Percentiles rank a stretch among this genome's conserved stretches.
phyloP scores from a whole-genome alignment of 441 rosid genomes.

The Melianthus villosus region DNA sequence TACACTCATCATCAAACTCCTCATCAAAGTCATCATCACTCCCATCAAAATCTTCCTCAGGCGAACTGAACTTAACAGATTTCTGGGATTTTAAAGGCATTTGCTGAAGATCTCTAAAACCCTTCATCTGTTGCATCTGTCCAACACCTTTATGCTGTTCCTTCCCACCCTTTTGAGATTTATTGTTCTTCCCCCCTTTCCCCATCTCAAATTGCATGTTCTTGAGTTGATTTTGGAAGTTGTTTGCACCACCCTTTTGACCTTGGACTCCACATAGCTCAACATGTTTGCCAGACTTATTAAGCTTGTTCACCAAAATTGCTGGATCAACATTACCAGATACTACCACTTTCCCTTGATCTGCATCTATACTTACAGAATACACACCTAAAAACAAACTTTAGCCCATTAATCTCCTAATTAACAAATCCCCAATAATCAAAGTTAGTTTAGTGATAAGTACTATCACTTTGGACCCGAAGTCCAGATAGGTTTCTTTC shows the following conservation, averaged over 20 bases:
- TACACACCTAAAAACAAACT: constrained; percentile 73
- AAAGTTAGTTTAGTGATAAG: too few relatives aligned
- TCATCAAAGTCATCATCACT: constrained; percentile 1
- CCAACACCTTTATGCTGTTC: constrained; percentile 26
- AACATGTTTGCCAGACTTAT: constrained; percentile 79
- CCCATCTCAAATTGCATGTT: constrained; percentile 40
- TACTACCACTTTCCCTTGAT: constrained; percentile 75
- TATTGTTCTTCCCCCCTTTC: constrained; percentile 44
- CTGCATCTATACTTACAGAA: constrained; percentile 40
- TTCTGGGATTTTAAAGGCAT: neutral
- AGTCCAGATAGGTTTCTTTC: too few relatives aligned
- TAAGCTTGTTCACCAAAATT: constrained; percentile 52
- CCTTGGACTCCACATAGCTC: constrained; percentile 54
- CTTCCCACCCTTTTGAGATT: constrained; percentile 48
- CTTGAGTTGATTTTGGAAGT: constrained; percentile 44
- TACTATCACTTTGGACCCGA: too few relatives aligned
- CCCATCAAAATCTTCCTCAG: constrained; percentile 9
- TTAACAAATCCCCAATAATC: too few relatives aligned
- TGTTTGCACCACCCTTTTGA: constrained; percentile 15
- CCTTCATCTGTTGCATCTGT: constrained; percentile 7
- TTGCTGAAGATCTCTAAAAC: constrained; percentile 11
- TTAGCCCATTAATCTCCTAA: too few relatives aligned
- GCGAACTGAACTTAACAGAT: constrained; percentile 3
- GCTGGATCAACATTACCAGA: constrained; percentile 64
- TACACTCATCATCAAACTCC: constrained; percentile 11